Evolutionary conservation across 1,139 yeast species (phyloP).

Genomic region (Geotrichum australiense): DNA sequence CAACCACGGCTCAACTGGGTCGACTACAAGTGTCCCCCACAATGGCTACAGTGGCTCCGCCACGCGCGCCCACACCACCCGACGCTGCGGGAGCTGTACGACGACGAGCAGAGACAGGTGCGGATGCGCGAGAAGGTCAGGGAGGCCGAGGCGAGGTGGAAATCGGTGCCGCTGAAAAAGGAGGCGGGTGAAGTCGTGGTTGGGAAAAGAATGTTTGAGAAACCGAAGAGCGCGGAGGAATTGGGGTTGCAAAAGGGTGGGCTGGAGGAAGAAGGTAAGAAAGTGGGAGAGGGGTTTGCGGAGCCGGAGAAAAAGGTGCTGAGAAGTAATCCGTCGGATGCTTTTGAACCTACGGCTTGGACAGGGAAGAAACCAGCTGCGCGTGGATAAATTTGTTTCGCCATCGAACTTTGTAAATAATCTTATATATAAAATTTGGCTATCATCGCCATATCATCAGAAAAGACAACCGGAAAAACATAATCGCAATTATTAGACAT

Average conservation of each 20-base stretch:
- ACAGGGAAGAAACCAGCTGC: conserved; percentile 8
- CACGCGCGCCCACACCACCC: conserved; percentile 57
- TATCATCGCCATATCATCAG: too few species aligned
- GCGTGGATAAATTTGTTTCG: conserved; percentile 5
- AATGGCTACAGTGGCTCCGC: conserved; percentile 79
- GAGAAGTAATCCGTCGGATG: conserved; percentile 16
- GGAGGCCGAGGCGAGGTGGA: conserved; percentile 58
- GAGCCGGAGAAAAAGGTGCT: conserved; percentile 9
- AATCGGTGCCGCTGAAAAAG: conserved; percentile 32
- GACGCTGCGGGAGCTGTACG: conserved; percentile 50
- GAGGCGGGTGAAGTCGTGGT: conserved; percentile 2
- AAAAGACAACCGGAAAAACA: too few species aligned
- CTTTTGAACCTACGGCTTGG: conserved; percentile 17
- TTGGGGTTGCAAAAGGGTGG: not conserved
- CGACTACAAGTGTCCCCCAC: conserved; percentile 47
- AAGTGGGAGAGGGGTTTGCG: conserved; percentile 5
- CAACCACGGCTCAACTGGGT: conserved; percentile 31
- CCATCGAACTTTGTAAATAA: too few species aligned
- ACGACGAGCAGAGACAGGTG: conserved; percentile 52
- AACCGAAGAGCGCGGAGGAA: conserved; percentile 4
- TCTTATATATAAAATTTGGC: too few species aligned
- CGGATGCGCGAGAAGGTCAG: conserved; percentile 50
- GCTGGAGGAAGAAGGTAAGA: not conserved
- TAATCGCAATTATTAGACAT: too few species aligned
- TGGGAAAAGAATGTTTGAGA: not conserved